These are phyloP conservation scores for Cicer chorassanicum DNA, from an alignment of 306 rosid species.

Conservation along the genomic window DNA sequence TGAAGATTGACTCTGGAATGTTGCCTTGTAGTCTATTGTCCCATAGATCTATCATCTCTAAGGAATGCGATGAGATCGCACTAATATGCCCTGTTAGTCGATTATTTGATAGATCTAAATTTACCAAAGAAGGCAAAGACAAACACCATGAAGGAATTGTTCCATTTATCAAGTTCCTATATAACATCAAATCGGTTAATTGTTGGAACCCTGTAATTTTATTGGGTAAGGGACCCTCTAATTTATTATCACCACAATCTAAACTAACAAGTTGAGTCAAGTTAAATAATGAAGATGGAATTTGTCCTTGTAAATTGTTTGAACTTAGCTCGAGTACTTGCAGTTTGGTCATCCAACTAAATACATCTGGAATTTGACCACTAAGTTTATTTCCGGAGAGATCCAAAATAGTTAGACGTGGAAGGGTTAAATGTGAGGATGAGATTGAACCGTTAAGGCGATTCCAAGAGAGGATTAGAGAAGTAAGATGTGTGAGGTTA, in stretches of 20 bases:
- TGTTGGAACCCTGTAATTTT: neutral
- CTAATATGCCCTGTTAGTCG: neutral
- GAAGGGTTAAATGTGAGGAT: neutral
- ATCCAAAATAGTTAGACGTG: neutral
- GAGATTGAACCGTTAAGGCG: neutral
- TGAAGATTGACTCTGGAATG: conserved; percentile 12
- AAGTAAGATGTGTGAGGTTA: conserved; percentile 30
- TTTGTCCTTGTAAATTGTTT: conserved; percentile 4
- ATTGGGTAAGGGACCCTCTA: neutral
- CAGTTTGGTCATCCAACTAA: neutral
- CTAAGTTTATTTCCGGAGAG: neutral
- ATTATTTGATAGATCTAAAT: neutral
- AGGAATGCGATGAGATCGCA: conserved; percentile 5
- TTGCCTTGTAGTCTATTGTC: neutral
- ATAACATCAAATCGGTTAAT: accelerated
- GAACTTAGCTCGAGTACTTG: accelerated
- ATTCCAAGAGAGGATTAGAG: accelerated
- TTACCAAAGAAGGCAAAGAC: neutral
- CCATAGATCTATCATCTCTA: neutral
- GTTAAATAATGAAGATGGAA: neutral
- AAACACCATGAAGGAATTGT: conserved; percentile 16
- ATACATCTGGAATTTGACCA: neutral
- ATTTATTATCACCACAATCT: neutral
- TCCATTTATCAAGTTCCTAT: neutral
- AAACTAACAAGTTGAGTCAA: neutral